phyloP scores from a whole-genome alignment of 257 asterid genomes.

The Solanum rostratum region DNA sequence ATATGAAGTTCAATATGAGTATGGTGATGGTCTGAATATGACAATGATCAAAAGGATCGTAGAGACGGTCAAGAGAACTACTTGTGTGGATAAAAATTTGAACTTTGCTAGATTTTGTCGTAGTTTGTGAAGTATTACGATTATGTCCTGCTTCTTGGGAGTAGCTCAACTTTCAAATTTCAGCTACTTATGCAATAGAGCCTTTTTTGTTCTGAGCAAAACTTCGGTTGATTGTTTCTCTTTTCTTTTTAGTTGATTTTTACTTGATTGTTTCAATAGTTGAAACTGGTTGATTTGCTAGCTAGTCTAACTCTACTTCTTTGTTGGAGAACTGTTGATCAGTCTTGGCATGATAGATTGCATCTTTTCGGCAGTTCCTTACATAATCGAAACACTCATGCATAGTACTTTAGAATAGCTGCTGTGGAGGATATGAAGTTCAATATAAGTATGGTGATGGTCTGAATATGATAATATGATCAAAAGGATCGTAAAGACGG shows the following conservation, averaged over 20 bases:
- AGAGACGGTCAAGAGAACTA: constrained; percentile 38
- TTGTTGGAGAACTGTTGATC: not conserved
- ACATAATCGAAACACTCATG: not conserved
- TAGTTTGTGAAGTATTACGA: not conserved
- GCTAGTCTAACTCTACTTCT: not conserved
- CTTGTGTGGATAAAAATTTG: constrained; percentile 46
- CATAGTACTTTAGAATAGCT: not conserved
- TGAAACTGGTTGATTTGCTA: not conserved
- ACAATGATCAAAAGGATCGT: not conserved
- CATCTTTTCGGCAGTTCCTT: not conserved
- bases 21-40: not conserved
- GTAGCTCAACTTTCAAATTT: not conserved
- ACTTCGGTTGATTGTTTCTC: not conserved
- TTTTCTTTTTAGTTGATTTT: not conserved
- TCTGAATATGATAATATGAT: not conserved
- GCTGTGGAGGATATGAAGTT: constrained; percentile 62
- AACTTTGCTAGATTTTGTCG: not conserved
- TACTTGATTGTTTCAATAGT: not conserved
- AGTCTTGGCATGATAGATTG: not conserved
- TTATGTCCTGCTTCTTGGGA: not conserved
- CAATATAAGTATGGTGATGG: not conserved
- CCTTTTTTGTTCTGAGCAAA: not conserved
- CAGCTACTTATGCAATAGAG: not conserved
- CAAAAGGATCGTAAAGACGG: not conserved
- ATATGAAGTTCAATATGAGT: constrained; percentile 34